These are phyloP conservation scores for Candida railenensis DNA, from an alignment of 805 yeast species.

Conservation along the genomic window DNA sequence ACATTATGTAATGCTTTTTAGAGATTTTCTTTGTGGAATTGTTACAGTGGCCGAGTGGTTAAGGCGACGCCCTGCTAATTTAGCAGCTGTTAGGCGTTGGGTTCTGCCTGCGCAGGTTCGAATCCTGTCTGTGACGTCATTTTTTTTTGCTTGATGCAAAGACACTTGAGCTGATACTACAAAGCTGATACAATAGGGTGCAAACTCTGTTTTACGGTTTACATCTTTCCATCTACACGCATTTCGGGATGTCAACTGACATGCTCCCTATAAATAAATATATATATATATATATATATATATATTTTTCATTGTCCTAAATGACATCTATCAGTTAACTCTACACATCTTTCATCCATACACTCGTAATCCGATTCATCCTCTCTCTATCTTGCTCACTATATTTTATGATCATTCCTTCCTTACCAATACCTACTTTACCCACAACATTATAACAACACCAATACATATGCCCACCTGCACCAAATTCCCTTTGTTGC, in stretches of 20 bases:
- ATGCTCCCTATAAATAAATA: no score
- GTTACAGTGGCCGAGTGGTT: constrained; percentile 54
- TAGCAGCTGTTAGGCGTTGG: constrained; percentile 35
- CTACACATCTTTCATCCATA: constrained; percentile 1
- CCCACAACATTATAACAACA: constrained; percentile 36
- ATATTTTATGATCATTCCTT: constrained; percentile 19
- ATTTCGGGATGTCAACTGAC: no score
- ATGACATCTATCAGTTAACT: no score
- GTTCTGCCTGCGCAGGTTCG: constrained; percentile 53
- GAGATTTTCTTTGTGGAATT: neutral
- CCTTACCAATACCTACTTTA: constrained; percentile 9
- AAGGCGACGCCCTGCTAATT: constrained; percentile 49
- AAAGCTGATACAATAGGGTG: no score
- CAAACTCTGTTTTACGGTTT: no score
- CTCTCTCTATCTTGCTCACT: constrained; percentile 6
- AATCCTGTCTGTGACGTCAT: constrained; percentile 50
- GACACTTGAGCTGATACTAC: no score
- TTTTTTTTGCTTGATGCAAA: constrained; percentile 16
- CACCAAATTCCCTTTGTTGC: constrained; percentile 12
- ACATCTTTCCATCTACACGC: no score
- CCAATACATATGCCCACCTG: constrained; percentile 24
- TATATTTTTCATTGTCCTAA: no score
- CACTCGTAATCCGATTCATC: neutral
- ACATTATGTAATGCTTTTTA: no score
- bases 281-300: no score